phyloP scores from a whole-genome alignment of 2,329 filamentous ascomycete genomes.

The Beauveria scarabaeidicola region DNA sequence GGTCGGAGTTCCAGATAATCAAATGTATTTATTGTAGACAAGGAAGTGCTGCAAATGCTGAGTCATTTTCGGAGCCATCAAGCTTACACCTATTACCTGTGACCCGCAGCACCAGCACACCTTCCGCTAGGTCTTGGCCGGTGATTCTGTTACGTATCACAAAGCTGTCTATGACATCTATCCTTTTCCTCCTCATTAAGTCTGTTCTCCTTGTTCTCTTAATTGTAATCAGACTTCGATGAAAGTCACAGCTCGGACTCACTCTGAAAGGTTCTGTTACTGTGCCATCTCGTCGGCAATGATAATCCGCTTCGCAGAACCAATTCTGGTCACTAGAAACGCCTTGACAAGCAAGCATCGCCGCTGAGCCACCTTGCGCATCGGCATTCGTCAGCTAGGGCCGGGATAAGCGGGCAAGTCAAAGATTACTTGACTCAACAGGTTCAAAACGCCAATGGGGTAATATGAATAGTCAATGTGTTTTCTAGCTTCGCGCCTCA shows the following conservation, averaged over 20 bases:
- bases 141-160: not conserved
- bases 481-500: not conserved
- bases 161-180: not conserved
- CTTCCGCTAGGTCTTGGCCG: not conserved
- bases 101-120: not conserved
- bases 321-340: not conserved
- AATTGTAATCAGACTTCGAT: not conserved
- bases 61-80: not conserved
- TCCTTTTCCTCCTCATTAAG: no score
- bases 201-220: not conserved
- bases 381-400: not conserved
- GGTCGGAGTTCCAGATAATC: not conserved
- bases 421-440: not conserved
- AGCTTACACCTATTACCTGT: not conserved
- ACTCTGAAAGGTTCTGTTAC: not conserved
- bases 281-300: no score
- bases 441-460: not conserved
- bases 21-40: not conserved
- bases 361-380: not conserved
- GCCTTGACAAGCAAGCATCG: not conserved
- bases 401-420: not conserved
- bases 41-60: not conserved
- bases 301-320: not conserved
- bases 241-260: not conserved
- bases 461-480: not conserved